Base-by-base conservation (phyloP, 768 basidiomycete species). In the Termitomyces sp. region DNA sequence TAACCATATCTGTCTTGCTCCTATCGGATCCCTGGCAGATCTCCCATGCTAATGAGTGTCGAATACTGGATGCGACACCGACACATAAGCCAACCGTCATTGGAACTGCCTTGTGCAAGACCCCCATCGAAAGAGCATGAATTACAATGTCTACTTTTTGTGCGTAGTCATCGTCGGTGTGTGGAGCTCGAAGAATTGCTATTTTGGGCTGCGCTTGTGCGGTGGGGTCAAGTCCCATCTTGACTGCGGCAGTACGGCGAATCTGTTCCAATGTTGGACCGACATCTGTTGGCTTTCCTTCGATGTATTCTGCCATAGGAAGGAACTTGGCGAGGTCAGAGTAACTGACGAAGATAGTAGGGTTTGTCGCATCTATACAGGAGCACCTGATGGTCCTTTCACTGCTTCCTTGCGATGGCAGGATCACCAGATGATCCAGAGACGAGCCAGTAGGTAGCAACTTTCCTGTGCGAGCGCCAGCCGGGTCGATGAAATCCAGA, bases 341-440 rank as follows among this genome's bases (percentile, higher is more conserved):
- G 4, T 77, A 71, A 38, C 72, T 58, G 65, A 90, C 77, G 72
- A 92, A 86, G 15, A 92, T 82, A 6, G 85, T 87, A 0, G 89
- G 89, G 69, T 91, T 91, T 15, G 89, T 87, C 1, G 88, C 88
- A 66, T 91, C 89, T 12, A 91, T 80, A 9, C 87, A 77, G 11
- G 87, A 88, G 1, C 76, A 79, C 46, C 69, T 71, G 56, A 83
- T 61, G 25, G 59, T 64, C 34, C 65, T 63, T 42, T 65, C 59
- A 25, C 29, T 29, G 34, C 69, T 54, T 29, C 57, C 59, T n/a
- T 45, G 47, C 17, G 68, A 62, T 32, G 58, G 14, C 9, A 64
- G 55, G n/a, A 82, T 66, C 36, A 74, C 62, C 43, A 89, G 69
- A 3, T 58, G 54, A 65, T 88, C 84, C 5, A 73, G 63, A 0